Evolutionary conservation across 805 yeast genomes (phyloP).

Genomic region (Pichia membranifaciens): DNA sequence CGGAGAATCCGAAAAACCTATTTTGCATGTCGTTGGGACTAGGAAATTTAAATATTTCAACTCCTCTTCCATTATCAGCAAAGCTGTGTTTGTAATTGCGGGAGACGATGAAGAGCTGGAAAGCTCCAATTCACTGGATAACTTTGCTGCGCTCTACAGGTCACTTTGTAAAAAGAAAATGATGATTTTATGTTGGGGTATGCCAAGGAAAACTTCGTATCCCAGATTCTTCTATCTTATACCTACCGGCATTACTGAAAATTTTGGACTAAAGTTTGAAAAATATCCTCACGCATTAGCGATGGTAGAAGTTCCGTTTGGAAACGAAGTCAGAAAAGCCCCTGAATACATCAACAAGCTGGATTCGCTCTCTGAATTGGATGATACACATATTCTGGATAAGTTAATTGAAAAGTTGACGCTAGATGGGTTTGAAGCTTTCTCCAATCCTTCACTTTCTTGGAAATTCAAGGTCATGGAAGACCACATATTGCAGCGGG

Average conservation of each 20-base stretch:
- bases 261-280: constrained; percentile 12
- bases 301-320: constrained; percentile 61
- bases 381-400: constrained; percentile 19
- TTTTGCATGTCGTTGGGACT: constrained; percentile 65
- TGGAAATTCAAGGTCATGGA: constrained; percentile 62
- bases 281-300: constrained; percentile 66
- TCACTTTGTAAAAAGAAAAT: constrained; percentile 45
- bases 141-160: constrained; percentile 63
- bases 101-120: constrained; percentile 47
- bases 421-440: constrained; percentile 27
- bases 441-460: constrained; percentile 56
- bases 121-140: constrained; percentile 49
- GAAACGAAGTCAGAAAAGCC: constrained; percentile 64
- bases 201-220: constrained; percentile 42
- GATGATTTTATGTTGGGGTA: constrained; percentile 72
- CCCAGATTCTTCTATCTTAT: constrained; percentile 57
- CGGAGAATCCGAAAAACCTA: constrained; percentile 37
- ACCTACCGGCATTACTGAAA: constrained; percentile 38
- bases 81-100: constrained; percentile 63
- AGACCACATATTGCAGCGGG: constrained; percentile 57
- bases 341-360: constrained; percentile 37
- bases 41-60: constrained; percentile 40
- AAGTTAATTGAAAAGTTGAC: constrained; percentile 22
- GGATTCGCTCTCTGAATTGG: constrained; percentile 17
- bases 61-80: constrained; percentile 46